Evolutionary conservation across 2,329 filamentous ascomycete genomes (phyloP).

Genomic region (Diplodia mutila): DNA sequence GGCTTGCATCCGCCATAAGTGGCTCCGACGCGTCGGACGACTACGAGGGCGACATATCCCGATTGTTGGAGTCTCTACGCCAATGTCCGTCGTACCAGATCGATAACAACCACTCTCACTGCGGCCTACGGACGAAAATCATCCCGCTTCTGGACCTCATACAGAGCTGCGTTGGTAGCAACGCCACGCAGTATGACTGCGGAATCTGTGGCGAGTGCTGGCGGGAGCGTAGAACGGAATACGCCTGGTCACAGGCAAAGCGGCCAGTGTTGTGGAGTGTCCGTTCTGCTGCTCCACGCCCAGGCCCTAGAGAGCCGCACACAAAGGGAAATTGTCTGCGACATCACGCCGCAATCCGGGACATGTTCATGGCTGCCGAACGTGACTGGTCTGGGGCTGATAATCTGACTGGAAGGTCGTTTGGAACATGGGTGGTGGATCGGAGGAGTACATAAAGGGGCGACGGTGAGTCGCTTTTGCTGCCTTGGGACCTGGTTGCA

Average conservation of each 20-base stretch:
- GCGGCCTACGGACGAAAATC: conserved; percentile 68
- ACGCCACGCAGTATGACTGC: conserved; percentile 34
- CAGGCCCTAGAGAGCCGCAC: conserved; percentile 11
- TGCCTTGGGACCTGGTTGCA: not conserved
- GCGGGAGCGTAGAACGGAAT: conserved; percentile 42
- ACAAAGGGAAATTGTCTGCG: not conserved
- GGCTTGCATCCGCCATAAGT: conserved; percentile 53
- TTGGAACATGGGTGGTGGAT: conserved; percentile 9
- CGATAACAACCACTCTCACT: conserved; percentile 73
- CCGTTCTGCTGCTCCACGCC: not conserved
- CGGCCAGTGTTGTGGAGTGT: conserved; percentile 49
- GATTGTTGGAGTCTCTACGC: conserved; percentile 63
- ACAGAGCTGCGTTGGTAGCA: conserved; percentile 46
- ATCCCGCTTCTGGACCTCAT: conserved; percentile 69
- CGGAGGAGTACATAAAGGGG: not conserved
- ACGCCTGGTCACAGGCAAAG: conserved; percentile 52
- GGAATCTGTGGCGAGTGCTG: conserved; percentile 54
- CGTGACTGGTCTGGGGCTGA: conserved; percentile 36
- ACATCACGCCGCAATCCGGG: conserved; percentile 30
- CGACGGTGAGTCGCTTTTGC: not conserved
- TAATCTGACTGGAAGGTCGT: not conserved
- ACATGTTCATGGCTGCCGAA: conserved; percentile 46
- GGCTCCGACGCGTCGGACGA: conserved; percentile 49
- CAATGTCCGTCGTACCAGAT: conserved; percentile 75
- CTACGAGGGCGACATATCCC: conserved; percentile 64